Evolutionary conservation across 192 early-diverging fungal genomes (phyloP).

Genomic region (Chytriomyces confervae): DNA sequence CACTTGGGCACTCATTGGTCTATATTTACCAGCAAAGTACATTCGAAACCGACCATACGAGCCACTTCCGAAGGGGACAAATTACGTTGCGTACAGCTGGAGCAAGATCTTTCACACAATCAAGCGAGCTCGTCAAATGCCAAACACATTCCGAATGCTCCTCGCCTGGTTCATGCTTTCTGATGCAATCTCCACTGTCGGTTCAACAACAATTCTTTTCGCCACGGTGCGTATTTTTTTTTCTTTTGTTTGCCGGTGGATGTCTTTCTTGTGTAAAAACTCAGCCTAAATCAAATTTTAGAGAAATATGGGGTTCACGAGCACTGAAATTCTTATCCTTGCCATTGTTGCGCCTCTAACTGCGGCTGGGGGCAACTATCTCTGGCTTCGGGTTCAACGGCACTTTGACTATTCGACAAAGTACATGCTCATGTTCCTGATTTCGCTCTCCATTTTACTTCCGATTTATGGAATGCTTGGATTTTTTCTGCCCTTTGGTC

Average conservation of each 20-base stretch:
- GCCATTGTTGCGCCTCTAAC: constrained; percentile 36
- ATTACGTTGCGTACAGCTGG: constrained; percentile 34
- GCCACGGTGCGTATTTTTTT: constrained; percentile 13
- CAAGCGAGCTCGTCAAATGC: constrained; percentile 18
- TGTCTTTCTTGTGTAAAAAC: no score
- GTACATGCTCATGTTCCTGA: constrained; percentile 30
- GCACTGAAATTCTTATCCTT: constrained; percentile 27
- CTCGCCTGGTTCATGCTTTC: constrained; percentile 34
- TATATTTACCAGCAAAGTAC: constrained; percentile 6
- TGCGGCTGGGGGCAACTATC: constrained; percentile 20
- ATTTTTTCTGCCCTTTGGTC: constrained; percentile 39
- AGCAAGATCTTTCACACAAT: constrained; percentile 12
- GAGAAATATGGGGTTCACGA: constrained; percentile 19
- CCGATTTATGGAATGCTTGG: constrained; percentile 42
- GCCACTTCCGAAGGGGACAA: constrained; percentile 31
- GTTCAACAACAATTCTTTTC: constrained; percentile 28
- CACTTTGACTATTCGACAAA: constrained; percentile 13
- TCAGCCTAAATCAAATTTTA: not conserved
- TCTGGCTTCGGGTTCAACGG: constrained; percentile 30
- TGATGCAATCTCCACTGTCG: constrained; percentile 30
- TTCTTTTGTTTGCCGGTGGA: not conserved
- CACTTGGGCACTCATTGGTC: constrained; percentile 17
- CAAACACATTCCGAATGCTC: constrained; percentile 31
- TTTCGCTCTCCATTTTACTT: constrained; percentile 19
- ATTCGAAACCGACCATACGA: constrained; percentile 30